phyloP scores from a whole-genome alignment of 257 asterid genomes.

The Solanum pennellii region DNA sequence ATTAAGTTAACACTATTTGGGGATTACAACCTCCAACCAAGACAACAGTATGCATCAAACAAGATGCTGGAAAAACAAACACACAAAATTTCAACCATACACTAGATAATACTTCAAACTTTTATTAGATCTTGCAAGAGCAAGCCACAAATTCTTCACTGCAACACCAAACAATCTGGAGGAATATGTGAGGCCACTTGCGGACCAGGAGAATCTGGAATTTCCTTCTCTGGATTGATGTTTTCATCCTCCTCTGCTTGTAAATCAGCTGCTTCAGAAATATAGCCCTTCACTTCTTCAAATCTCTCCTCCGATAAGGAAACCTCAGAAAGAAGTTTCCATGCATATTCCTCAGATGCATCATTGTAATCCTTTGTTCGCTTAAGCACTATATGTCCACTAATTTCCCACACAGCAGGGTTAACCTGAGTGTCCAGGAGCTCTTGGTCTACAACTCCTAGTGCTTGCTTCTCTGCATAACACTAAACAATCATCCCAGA shows the following conservation, averaged over 20 bases:
- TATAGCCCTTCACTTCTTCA: conserved; percentile 20
- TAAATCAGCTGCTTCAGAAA: conserved; percentile 33
- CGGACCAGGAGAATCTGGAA: conserved; percentile 14
- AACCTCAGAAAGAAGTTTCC: conserved; percentile 58
- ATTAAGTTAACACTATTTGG: not conserved
- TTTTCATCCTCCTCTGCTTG: conserved; percentile 5
- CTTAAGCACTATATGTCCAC: conserved; percentile 70
- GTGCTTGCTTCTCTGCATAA: conserved; percentile 62
- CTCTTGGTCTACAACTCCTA: conserved; percentile 44
- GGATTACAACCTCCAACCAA: not conserved
- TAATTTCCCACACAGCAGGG: conserved; percentile 77
- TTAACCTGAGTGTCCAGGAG: conserved; percentile 59
- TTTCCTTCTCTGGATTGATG: conserved; percentile 8
- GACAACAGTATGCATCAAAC: not conserved
- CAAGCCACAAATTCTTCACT: conserved; percentile 3
- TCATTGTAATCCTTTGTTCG: conserved; percentile 44
- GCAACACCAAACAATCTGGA: conserved; percentile 37
- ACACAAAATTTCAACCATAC: not conserved
- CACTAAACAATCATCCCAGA: conserved; percentile 23
- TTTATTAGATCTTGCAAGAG: not conserved
- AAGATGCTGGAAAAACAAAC: not conserved
- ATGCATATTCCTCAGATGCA: conserved; percentile 51
- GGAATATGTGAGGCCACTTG: conserved; percentile 24
- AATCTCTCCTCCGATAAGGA: conserved; percentile 43
- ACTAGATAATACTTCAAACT: not conserved